A percentile compares a stretch with the other conserved stretches of the same genome.
These are phyloP conservation scores for Kodamaea sp. DNA, from an alignment of 1,139 yeast species.

Conservation along the genomic window DNA sequence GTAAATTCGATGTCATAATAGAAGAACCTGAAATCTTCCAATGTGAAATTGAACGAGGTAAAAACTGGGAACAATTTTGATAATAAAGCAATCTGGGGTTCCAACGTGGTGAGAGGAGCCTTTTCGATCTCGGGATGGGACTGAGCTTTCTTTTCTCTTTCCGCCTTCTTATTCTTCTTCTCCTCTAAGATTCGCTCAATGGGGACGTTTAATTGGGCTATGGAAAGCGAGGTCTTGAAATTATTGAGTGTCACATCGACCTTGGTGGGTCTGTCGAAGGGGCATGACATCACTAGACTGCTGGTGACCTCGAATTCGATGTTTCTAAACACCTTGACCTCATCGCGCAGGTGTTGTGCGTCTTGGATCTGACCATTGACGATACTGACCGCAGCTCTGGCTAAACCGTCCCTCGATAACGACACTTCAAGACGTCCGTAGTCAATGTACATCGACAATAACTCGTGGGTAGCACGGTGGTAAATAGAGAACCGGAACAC, in stretches of 20 bases:
- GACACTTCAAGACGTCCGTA: conserved; percentile 32
- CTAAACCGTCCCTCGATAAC: conserved; percentile 20
- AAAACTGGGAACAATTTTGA: conserved; percentile 8
- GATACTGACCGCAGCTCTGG: conserved; percentile 25
- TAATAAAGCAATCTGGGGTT: background rate
- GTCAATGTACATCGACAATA: conserved; percentile 27
- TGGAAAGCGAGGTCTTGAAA: conserved; percentile 21
- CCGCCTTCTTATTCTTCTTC: conserved; percentile 3
- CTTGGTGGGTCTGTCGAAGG: conserved; percentile 14
- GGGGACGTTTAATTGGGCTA: conserved; percentile 31
- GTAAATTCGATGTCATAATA: conserved; percentile 20
- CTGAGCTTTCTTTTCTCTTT: background rate
- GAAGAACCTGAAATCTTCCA: conserved; percentile 34
- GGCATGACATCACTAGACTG: conserved; percentile 27
- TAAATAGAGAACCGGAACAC: conserved; percentile 26
- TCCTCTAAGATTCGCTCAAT: conserved; percentile 15
- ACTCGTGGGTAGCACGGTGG: conserved; percentile 19
- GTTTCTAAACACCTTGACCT: conserved; percentile 31
- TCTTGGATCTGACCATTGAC: conserved; percentile 34
- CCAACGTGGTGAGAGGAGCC: background rate
- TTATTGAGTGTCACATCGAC: conserved; percentile 17
- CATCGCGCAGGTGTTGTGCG: conserved; percentile 13
- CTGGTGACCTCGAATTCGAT: conserved; percentile 30
- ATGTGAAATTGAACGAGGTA: conserved; percentile 17
- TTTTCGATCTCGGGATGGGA: background rate